These are phyloP conservation scores for Catunica adiposa DNA, from an alignment of 2,329 filamentous ascomycete species.

Conservation along the genomic window DNA sequence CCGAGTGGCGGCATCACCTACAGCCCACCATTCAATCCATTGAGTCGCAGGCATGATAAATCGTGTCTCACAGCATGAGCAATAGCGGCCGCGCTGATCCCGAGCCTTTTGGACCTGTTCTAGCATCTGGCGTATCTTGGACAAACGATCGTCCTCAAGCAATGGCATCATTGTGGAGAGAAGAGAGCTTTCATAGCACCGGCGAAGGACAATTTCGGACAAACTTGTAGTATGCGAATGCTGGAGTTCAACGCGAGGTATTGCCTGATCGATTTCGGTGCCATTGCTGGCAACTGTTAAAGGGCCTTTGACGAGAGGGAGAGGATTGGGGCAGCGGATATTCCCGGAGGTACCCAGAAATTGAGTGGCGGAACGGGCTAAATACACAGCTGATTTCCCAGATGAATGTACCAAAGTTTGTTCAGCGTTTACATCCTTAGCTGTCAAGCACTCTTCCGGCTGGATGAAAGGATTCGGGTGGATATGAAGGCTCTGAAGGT, in stretches of 20 bases:
- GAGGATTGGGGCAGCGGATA: neutral
- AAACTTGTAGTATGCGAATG: constrained; percentile 28
- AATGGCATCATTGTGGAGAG: constrained; percentile 27
- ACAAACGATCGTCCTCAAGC: constrained; percentile 25
- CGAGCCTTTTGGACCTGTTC: constrained; percentile 18
- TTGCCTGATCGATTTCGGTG: constrained; percentile 9
- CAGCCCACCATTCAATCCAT: constrained; percentile 48
- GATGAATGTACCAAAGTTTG: constrained; percentile 10
- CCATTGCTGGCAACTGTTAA: constrained; percentile 6
- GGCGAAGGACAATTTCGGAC: constrained; percentile 32
- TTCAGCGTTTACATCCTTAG: constrained; percentile 6
- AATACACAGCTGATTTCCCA: constrained; percentile 13
- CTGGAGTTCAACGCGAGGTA: constrained; percentile 14
- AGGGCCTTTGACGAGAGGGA: constrained; percentile 4
- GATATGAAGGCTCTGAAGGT: constrained; percentile 35
- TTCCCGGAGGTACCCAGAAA: constrained; percentile 7
- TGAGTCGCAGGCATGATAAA: constrained; percentile 36
- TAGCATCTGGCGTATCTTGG: constrained; percentile 21
- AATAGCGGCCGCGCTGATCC: constrained; percentile 29
- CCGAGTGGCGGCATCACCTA: constrained; percentile 2
- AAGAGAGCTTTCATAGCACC: constrained; percentile 28
- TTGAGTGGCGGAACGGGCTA: constrained; percentile 12
- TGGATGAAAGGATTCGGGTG: constrained; percentile 48
- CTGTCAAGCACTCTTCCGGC: constrained; percentile 19
- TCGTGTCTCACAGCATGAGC: constrained; percentile 33